Evolutionary conservation across 2,329 filamentous ascomycete genomes (phyloP).

Genomic region (Teratosphaeria epicoccoides): DNA sequence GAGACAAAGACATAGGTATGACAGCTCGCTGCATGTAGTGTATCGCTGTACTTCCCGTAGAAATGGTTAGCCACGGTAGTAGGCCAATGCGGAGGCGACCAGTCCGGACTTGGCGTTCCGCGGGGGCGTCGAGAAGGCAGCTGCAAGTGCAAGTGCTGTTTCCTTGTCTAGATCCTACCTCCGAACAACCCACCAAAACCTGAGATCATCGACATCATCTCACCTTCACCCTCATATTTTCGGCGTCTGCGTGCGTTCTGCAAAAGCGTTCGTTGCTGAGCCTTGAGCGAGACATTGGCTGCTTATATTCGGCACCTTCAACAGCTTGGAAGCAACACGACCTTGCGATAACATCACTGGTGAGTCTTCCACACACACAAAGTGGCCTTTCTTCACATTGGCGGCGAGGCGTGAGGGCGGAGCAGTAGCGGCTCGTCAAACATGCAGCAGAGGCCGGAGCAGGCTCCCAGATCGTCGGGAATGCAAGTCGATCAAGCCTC

Average conservation of each 20-base stretch:
- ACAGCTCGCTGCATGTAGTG: not conserved
- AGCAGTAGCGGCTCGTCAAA: not conserved
- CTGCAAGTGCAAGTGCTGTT: not conserved
- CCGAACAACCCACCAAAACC: not conserved
- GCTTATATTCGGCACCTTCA: not conserved
- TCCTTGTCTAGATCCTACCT: not conserved
- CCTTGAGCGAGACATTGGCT: not conserved
- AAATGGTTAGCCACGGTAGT: not conserved
- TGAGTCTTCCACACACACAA: not conserved
- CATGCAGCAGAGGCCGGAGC: not conserved
- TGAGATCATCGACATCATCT: not conserved
- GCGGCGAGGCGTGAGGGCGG: not conserved
- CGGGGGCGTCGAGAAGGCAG: not conserved
- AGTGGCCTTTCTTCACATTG: not conserved
- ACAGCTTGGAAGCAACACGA: not conserved
- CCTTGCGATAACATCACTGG: not conserved
- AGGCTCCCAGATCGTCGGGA: not conserved
- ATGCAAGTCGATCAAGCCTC: not conserved
- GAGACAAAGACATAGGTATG: not conserved
- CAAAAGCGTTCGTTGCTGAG: not conserved
- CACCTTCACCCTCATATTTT: not conserved
- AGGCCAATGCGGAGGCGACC: too few species aligned
- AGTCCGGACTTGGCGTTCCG: not conserved
- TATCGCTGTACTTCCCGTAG: not conserved
- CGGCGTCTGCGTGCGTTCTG: not conserved